These are phyloP conservation scores for Pestalotiopsis sp. DNA, from an alignment of 2,329 filamentous ascomycete genomes.

Conservation along the genomic window DNA sequence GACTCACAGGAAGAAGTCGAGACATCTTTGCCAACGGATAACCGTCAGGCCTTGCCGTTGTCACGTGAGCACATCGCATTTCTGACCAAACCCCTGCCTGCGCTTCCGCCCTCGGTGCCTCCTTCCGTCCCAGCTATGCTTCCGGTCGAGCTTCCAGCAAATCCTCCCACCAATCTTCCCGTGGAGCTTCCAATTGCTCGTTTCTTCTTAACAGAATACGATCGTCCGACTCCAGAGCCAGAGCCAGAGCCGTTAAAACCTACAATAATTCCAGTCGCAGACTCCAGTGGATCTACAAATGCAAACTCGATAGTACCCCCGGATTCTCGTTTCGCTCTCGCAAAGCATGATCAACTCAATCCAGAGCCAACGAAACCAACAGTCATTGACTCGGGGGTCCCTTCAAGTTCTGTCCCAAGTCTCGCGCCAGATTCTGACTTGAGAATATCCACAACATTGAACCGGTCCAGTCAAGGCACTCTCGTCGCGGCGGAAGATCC, in stretches of 20 bases:
- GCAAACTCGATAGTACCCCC: too few species aligned
- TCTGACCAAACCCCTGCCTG: background rate
- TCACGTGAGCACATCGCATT: background rate
- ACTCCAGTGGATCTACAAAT: too few species aligned
- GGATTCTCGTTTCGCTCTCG: too few species aligned
- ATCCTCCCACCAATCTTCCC: too few species aligned
- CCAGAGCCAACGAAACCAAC: background rate
- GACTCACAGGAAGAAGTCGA: background rate
- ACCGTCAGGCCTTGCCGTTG: background rate
- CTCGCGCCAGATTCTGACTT: background rate
- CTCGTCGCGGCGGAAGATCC: background rate
- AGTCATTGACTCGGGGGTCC: background rate
- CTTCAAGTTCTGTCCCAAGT: background rate
- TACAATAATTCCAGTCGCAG: too few species aligned
- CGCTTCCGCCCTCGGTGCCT: background rate
- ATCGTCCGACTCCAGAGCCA: background rate
- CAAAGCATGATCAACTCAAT: background rate
- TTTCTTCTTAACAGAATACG: background rate
- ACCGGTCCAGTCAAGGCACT: background rate
- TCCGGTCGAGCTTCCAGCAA: too few species aligned
- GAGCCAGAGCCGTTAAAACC: too few species aligned
- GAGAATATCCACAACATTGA: background rate
- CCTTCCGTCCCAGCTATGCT: background rate
- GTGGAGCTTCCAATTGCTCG: too few species aligned
- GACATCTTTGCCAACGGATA: background rate